Percentiles rank a stretch among this genome's conserved stretches.
Evolutionary conservation across 2,329 filamentous ascomycete species (phyloP).

Genomic region (Fusarium nelsonii): DNA sequence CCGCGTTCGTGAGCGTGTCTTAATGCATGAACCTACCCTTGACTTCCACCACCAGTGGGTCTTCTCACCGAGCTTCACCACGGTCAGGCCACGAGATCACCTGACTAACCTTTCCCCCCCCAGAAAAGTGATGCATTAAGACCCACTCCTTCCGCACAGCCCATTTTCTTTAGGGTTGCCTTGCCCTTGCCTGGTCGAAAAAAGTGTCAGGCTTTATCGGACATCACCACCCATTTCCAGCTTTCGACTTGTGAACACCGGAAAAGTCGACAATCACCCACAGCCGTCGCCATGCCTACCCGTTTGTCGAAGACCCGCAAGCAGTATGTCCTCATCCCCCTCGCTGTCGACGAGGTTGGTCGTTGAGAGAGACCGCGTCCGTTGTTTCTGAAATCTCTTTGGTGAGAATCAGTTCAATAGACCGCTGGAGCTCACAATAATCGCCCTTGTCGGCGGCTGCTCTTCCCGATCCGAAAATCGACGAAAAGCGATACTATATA

Average conservation of each 20-base stretch:
- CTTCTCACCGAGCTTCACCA: constrained; percentile 36
- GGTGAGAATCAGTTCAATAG: constrained; percentile 7
- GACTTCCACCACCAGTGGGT: constrained; percentile 35
- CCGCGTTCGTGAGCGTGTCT: constrained; percentile 29
- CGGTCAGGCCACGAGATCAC: constrained; percentile 48
- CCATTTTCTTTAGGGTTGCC: constrained; percentile 54
- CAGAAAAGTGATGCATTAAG: not conserved
- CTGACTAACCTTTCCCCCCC: constrained; percentile 45
- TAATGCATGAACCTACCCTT: constrained; percentile 15
- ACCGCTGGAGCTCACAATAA: constrained; percentile 41
- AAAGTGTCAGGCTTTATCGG: constrained; percentile 52
- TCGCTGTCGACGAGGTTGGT: constrained; percentile 42
- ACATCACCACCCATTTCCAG: constrained; percentile 55
- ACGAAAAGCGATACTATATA: constrained; percentile 9
- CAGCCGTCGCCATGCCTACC: constrained; percentile 76
- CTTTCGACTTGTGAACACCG: constrained; percentile 53
- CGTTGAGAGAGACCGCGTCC: constrained; percentile 35
- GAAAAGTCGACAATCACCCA: constrained; percentile 57
- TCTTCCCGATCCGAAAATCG: constrained; percentile 13
- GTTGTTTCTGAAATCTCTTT: not conserved
- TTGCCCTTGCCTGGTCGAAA: constrained; percentile 57
- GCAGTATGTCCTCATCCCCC: constrained; percentile 69
- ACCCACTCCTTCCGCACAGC: constrained; percentile 29
- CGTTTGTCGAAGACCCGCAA: constrained; percentile 81
- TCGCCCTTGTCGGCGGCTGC: constrained; percentile 38